Evolutionary conservation across 768 basidiomycete genomes (phyloP).

Genomic region (Lactifluus pinguis): DNA sequence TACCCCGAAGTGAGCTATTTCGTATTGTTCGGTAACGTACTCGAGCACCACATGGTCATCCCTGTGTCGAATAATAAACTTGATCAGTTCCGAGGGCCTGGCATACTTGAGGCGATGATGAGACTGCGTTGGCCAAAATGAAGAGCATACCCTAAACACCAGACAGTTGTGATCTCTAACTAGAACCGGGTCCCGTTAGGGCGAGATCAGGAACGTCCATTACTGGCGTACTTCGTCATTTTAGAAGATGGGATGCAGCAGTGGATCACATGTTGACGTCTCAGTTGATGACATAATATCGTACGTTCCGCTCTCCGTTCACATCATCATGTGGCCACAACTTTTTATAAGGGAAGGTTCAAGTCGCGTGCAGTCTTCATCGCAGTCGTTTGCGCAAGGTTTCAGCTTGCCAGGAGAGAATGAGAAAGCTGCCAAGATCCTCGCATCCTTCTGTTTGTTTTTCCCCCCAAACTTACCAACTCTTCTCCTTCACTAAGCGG

Average conservation of each 20-base stretch:
- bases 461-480: not conserved
- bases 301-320: too few species aligned
- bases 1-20: not conserved
- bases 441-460: conserved; percentile 70
- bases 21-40: not conserved
- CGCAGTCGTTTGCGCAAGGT: conserved; percentile 69
- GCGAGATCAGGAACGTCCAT: too few species aligned
- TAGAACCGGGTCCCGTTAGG: too few species aligned
- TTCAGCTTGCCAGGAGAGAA: conserved; percentile 90
- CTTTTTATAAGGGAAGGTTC: conserved; percentile 62
- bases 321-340: conserved; percentile 46
- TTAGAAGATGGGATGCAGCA: too few species aligned
- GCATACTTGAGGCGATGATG: too few species aligned
- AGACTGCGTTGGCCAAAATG: too few species aligned
- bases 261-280: not conserved
- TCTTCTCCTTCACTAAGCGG: conserved; percentile 40
- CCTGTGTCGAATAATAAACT: too few species aligned
- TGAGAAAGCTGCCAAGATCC: conserved; percentile 87
- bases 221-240: too few species aligned
- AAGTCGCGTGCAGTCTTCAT: conserved; percentile 62
- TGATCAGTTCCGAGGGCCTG: too few species aligned
- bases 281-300: not conserved
- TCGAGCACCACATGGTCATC: not conserved
- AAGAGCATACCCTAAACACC: too few species aligned
- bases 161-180: too few species aligned